Evolutionary conservation across 106 monocot genomes (phyloP).

Genomic region (Xerophyta viscosa): DNA sequence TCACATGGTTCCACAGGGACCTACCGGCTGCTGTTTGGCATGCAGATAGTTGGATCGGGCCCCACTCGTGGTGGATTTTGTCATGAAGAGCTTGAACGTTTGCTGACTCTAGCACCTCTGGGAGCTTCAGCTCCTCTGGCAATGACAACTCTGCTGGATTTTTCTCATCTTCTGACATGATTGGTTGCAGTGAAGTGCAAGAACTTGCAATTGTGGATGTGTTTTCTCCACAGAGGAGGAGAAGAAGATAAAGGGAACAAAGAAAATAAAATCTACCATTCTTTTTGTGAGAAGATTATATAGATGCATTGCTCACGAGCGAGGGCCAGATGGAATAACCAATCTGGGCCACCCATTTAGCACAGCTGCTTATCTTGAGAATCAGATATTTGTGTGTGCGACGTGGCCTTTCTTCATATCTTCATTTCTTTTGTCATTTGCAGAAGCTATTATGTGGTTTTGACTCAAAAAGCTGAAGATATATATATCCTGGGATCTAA

Average conservation of each 20-base stretch:
- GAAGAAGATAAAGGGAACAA: slow-evolving; percentile 71
- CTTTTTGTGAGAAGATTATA: not conserved
- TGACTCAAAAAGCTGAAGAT: not conserved
- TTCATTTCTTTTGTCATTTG: not conserved
- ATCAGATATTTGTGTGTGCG: not conserved
- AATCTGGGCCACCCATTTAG: not conserved
- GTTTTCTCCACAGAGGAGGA: not conserved
- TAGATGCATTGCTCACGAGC: not conserved
- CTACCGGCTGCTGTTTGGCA: slow-evolving; percentile 89
- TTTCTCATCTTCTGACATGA: slow-evolving; percentile 14
- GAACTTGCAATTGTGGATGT: not conserved
- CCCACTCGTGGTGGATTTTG: slow-evolving; percentile 55
- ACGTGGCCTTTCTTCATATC: not conserved
- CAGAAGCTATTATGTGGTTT: not conserved
- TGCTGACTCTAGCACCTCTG: slow-evolving; percentile 29
- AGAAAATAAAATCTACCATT: slow-evolving; percentile 31
- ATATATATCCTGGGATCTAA: too few relatives aligned
- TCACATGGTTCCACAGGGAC: slow-evolving; percentile 66
- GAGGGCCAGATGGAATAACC: too few relatives aligned
- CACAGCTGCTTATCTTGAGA: not conserved
- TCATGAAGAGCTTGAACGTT: slow-evolving; percentile 39
- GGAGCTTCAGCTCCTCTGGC: slow-evolving; percentile 40
- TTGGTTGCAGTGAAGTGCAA: not conserved
- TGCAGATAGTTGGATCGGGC: slow-evolving; percentile 35
- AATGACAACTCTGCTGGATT: not conserved